Evolutionary conservation across 2,329 filamentous ascomycete species (phyloP).

Genomic region (Colletotrichum brevisporum): DNA sequence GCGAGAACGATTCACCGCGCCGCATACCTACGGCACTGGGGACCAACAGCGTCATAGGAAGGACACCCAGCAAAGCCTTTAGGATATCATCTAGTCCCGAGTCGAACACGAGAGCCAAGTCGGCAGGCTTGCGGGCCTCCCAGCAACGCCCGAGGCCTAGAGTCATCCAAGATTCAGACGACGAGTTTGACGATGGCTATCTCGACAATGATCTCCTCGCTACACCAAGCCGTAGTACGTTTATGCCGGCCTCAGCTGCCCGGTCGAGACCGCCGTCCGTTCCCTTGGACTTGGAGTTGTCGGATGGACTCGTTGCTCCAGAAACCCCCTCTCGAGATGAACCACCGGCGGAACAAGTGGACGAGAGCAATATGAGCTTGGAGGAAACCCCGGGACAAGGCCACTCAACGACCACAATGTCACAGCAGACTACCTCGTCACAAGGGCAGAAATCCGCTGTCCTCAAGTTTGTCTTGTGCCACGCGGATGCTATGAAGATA

Average conservation of each 20-base stretch:
- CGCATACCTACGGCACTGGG: constrained; percentile 22
- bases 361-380: not conserved
- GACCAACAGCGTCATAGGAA: constrained; percentile 22
- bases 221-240: constrained; percentile 52
- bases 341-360: not conserved
- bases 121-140: not conserved
- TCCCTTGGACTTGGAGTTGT: constrained; percentile 29
- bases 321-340: constrained; percentile 35
- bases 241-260: constrained; percentile 19
- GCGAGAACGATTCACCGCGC: constrained; percentile 22
- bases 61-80: constrained; percentile 44
- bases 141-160: constrained; percentile 43
- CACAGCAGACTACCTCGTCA: constrained; percentile 32
- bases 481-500: constrained; percentile 50
- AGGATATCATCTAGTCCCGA: constrained; percentile 41
- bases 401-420: not conserved
- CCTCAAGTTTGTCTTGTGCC: constrained; percentile 46
- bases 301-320: constrained; percentile 39
- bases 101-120: constrained; percentile 35
- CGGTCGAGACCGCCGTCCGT: constrained; percentile 40
- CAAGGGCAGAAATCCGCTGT: constrained; percentile 25
- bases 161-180: constrained; percentile 70
- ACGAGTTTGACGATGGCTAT: constrained; percentile 72
- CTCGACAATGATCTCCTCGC: constrained; percentile 68
- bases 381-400: not conserved